A percentile compares a stretch with the other conserved stretches of the same genome.
Conservation (phyloP, 495 filamentous ascomycete genomes). For the Trichoderma reesei region DNA sequence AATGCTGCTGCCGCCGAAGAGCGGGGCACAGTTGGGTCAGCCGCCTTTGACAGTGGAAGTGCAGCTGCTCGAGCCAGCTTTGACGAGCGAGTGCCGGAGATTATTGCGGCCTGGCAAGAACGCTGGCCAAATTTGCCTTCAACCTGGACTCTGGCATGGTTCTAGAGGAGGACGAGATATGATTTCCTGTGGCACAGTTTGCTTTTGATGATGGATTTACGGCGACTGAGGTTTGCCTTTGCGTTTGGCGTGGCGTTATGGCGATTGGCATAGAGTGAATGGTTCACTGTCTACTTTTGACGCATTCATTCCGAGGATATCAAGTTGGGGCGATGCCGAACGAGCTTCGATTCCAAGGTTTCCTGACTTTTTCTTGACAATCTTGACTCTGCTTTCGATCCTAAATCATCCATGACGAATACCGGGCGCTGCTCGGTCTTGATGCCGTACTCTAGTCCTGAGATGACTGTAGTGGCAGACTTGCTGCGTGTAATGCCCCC, state of each 20-base stretch:
- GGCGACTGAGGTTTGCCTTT: neutral
- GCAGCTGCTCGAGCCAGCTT: slow-evolving; percentile 63
- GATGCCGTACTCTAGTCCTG: too few species aligned
- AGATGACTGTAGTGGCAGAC: too few species aligned
- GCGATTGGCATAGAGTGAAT: neutral
- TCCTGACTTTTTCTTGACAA: too few species aligned
- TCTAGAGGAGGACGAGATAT: slow-evolving; percentile 38
- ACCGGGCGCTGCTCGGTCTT: too few species aligned
- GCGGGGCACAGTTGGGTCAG: slow-evolving; percentile 48
- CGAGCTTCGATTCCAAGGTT: neutral
- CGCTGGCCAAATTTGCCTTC: slow-evolving; percentile 84
- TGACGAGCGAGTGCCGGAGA: slow-evolving; percentile 87
- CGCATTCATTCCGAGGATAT: neutral
- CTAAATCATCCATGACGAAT: too few species aligned
- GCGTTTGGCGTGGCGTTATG: neutral
- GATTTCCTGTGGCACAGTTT: neutral
- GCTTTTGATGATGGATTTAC: slow-evolving; percentile 8
- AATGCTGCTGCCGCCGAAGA: slow-evolving; percentile 78
- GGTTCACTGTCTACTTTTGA: neutral
- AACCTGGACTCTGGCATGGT: slow-evolving; percentile 92
- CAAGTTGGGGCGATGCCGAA: neutral
- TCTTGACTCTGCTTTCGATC: too few species aligned
- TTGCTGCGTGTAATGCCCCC: too few species aligned
- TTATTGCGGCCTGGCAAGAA: slow-evolving; percentile 93
- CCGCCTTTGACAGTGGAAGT: slow-evolving; percentile 59